Conservation (phyloP, 805 yeast genomes). For the Ogataea dorogensis region DNA sequence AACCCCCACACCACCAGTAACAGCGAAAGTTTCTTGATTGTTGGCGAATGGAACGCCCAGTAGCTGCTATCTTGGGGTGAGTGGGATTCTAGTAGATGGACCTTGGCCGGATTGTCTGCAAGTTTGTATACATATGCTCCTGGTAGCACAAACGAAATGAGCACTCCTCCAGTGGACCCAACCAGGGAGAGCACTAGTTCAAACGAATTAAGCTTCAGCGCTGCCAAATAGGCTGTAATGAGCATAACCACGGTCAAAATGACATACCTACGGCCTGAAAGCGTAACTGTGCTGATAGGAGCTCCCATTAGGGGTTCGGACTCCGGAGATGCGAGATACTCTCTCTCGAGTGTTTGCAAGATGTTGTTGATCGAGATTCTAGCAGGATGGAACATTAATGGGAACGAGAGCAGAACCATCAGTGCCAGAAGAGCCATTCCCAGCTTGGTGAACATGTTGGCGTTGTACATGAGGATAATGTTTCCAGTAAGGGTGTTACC, state of each 20-base stretch:
- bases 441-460: conserved; percentile 43
- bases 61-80: conserved; percentile 26
- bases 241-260: conserved; percentile 49
- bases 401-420: conserved; percentile 76
- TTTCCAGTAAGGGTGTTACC: conserved; percentile 68
- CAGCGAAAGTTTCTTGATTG: conserved; percentile 31
- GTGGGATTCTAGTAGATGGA: conserved; percentile 14
- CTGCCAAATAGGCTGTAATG: conserved; percentile 49
- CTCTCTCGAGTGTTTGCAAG: conserved; percentile 40
- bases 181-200: conserved; percentile 70
- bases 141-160: conserved; percentile 75
- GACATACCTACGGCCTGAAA: conserved; percentile 45
- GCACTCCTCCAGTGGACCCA: conserved; percentile 82
- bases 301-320: conserved; percentile 6
- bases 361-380: conserved; percentile 72
- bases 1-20: conserved; percentile 52
- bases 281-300: conserved; percentile 38
- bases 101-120: conserved; percentile 29
- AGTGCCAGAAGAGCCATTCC: conserved; percentile 65
- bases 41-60: conserved; percentile 23
- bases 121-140: conserved; percentile 71
- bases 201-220: conserved; percentile 59
- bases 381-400: conserved; percentile 80
- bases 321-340: not conserved
- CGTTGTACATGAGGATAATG: conserved; percentile 65